A percentile compares a stretch with the other conserved stretches of the same genome.
Conservation (phyloP, 208 protist genomes). For the Leishmania guyanensis region DNA sequence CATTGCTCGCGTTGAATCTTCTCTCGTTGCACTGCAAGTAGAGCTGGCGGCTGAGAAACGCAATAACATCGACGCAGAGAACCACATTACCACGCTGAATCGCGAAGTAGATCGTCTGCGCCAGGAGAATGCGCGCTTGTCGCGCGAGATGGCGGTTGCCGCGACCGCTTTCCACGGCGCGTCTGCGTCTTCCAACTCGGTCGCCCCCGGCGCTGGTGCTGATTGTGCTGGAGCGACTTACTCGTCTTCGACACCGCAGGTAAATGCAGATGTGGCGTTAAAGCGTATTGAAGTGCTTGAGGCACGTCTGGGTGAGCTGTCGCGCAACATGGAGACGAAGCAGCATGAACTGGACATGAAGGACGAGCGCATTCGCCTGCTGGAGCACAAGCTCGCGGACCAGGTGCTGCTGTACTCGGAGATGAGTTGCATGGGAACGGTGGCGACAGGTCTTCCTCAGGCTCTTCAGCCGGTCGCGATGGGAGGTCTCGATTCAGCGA, state of each 20-base stretch:
- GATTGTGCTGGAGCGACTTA: background rate
- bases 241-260: constrained; percentile 5
- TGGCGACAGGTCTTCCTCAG: background rate
- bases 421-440: constrained; percentile 11
- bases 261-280: constrained; percentile 10
- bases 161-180: background rate
- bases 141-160: constrained; percentile 17
- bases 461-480: background rate
- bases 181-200: background rate
- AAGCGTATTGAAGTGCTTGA: constrained; percentile 46
- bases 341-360: constrained; percentile 48
- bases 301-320: constrained; percentile 40
- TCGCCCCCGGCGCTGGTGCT: background rate
- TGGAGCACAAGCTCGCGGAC: constrained; percentile 81
- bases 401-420: constrained; percentile 44
- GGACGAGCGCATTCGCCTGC: constrained; percentile 77
- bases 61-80: constrained; percentile 74
- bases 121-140: constrained; percentile 43
- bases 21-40: constrained; percentile 50
- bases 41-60: constrained; percentile 74
- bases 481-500: background rate
- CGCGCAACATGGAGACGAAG: constrained; percentile 39
- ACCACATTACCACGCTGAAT: constrained; percentile 45
- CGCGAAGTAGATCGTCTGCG: constrained; percentile 52
- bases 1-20: constrained; percentile 40